Base-by-base conservation (phyloP, 225 moss, liverwort and hornwort species). In the Thuidium tamariscinum region DNA sequence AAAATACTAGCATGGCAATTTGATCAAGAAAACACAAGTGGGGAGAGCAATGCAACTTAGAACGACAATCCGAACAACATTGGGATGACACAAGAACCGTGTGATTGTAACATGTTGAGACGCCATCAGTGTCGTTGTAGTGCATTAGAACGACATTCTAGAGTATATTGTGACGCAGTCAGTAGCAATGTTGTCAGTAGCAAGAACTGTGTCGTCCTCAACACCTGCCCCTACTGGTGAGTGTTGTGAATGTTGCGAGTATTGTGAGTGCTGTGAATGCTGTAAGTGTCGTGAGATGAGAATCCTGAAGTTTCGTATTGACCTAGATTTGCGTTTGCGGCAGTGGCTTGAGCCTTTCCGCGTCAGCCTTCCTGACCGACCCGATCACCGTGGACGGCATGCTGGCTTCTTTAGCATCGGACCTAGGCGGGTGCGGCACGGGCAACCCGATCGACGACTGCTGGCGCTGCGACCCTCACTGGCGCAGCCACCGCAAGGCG, bases 361-460 rank as follows among this genome's bases (percentile, higher is more conserved):
- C 77, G 25, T 62, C 78, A 11, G 79, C 65, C 48, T 56, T 85
- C 17, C 13, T 75, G 42, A 77, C 36, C 21, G 78, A 86, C 49
- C 80, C 81, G 67, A 61, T 49, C 22, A 82, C 81, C 25, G 72
- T 66, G 61, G 72, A 86, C 82, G 79, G 25, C 51, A 87, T 60
- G 67, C 68, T 89, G 16, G 54, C 52, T 26, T 60, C 91, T 8
- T 30, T 91, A 7, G 86, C 83, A 11, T 59, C 34, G 37, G 86
- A 65, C 25, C 62, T 86, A 64, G 91, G 88, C 25, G 86, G 87
- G 36, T 91, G 91, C 49, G 89, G 82, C 59, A 87, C 91, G 2
- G 91, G 90, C 34, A 91, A 93, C 59, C 91, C 86, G 7, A 93
- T 93, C 67, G 93, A 91, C 65, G 93, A 93, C 76, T 93, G 91